These are phyloP conservation scores for Jaltomata sinuosa DNA, from an alignment of 257 asterid genomes.

Conservation along the genomic window DNA sequence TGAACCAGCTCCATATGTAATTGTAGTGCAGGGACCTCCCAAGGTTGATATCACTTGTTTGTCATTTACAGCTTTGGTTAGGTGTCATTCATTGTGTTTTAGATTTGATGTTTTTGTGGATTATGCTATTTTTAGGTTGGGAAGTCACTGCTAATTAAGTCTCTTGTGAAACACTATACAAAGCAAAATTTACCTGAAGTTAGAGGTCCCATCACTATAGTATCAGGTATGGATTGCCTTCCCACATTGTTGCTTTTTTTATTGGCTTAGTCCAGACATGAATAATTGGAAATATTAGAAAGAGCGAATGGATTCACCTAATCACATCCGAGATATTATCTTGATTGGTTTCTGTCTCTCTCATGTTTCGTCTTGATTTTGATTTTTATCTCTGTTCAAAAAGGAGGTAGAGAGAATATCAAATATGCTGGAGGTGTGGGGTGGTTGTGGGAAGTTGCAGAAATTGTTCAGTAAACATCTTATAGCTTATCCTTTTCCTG, in stretches of 20 bases:
- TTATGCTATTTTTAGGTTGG: conserved; percentile 50
- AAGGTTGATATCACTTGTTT: conserved; percentile 33
- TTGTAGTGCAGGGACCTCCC: conserved; percentile 96
- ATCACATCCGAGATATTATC: not conserved
- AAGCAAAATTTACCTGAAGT: conserved; percentile 95
- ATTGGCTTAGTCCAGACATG: not conserved
- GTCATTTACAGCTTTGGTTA: not conserved
- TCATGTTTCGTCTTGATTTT: not conserved
- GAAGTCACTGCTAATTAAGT: conserved; percentile 82
- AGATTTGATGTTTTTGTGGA: not conserved
- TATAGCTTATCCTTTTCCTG: not conserved
- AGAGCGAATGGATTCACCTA: not conserved
- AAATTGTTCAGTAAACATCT: not conserved
- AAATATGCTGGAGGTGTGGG: not conserved
- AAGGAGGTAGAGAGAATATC: not conserved
- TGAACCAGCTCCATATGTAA: conserved; percentile 89
- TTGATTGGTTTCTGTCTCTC: not conserved
- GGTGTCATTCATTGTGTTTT: not conserved
- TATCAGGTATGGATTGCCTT: conserved; percentile 64
- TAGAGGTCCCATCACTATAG: conserved; percentile 84
- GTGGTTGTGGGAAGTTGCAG: not conserved
- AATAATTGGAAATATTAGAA: not conserved
- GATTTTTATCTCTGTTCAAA: not conserved
- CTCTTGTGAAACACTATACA: conserved; percentile 78
- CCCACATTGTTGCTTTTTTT: not conserved